Base-by-base conservation (phyloP, 208 protist genomes). In the Porcisia hertigi region DNA sequence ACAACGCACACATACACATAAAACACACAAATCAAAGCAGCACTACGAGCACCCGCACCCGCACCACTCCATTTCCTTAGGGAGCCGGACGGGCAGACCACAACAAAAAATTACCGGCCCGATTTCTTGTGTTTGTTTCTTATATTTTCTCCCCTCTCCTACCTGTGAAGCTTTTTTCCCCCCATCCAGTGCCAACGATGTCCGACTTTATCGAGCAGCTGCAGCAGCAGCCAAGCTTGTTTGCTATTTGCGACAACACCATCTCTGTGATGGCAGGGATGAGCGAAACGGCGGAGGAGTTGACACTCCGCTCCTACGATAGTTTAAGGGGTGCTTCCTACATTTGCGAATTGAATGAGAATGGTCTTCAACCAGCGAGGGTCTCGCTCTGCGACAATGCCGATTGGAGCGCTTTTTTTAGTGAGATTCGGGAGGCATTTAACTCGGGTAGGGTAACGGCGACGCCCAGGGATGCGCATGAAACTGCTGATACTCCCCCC, bases 321-420 rank as follows among this genome's bases (percentile, higher is more conserved):
- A 69, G 62, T 43, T 41, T 73, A 23, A 70, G 55, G 5, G 83
- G 85, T 6, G 65, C 64, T 1, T 94, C 81, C 52, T 97, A 90
- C 75, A 59, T 86, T 43, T 76, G 80, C 55, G 79, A 86, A 52
- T 86, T 89, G 75, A 81, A 86, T 73, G 86, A 94, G 70, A 70
- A 45, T 16, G 66, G 53, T 12, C 79, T 96, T 66, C 57, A 41
- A 5, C 63, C 72, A 6, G 69, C 90, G 25, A 88, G 83, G 67
- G 73, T 36, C 53, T 77, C 58, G 12, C 76, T 88, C n/a, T 79
- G 82, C 23, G 86, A 87, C 41, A 39, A 79, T 59, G 47, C 83
- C 6, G 81, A 83, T 43, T 96, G 92, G 91, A 57, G 66, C 8
- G 60, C 18, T 14, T 96, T 97, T 73, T 97, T 97, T 63, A 69